These are phyloP conservation scores for Carex littledalei DNA, from an alignment of 176 grass and related monocot species.

Conservation along the genomic window DNA sequence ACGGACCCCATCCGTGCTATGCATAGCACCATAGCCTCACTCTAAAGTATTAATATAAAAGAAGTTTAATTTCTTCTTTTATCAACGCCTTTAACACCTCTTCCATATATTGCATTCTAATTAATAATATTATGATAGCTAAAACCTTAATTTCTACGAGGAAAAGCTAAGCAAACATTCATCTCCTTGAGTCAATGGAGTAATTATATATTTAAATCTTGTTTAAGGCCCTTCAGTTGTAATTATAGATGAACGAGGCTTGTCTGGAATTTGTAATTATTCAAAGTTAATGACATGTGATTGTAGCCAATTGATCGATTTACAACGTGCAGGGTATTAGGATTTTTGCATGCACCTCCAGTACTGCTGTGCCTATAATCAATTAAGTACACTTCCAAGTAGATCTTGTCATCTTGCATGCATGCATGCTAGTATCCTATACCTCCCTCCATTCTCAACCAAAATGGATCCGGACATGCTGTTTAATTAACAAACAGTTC, in stretches of 20 bases:
- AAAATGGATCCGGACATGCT: not conserved
- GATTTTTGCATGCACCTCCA: not conserved
- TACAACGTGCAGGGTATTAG: not conserved
- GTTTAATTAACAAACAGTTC: not conserved
- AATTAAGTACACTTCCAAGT: not conserved
- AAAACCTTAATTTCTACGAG: not conserved
- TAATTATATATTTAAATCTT: too few relatives aligned
- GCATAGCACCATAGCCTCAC: too few relatives aligned
- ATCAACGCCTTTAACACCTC: not conserved
- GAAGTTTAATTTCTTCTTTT: not conserved
- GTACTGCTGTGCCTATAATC: not conserved
- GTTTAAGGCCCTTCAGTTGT: not conserved
- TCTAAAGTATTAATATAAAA: not conserved
- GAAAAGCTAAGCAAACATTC: too few relatives aligned
- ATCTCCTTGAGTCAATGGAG: not conserved
- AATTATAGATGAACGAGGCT: not conserved
- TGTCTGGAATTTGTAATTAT: slow-evolving; percentile 7
- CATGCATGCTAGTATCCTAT: not conserved
- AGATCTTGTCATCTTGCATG: not conserved
- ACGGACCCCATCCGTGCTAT: too few relatives aligned
- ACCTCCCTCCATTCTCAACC: not conserved
- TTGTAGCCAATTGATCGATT: not conserved
- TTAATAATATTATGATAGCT: not conserved
- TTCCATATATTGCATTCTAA: not conserved
- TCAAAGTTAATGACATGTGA: not conserved